Conservation (phyloP, 2,329 filamentous ascomycete genomes). For the Colletotrichum noveboracense region DNA sequence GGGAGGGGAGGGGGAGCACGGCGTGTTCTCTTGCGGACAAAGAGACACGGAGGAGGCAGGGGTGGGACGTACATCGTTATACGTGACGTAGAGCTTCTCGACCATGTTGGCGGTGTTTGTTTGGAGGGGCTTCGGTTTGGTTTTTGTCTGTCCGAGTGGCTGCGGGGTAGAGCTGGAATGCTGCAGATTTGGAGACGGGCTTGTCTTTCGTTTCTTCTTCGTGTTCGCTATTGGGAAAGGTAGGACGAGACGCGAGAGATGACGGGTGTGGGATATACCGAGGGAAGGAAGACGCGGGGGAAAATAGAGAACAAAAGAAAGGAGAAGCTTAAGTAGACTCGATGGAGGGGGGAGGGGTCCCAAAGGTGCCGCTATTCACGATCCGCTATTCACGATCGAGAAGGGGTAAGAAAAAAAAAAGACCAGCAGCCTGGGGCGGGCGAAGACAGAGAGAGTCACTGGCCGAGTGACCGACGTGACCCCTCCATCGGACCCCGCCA, state of each 20-base stretch:
- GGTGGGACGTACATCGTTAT: conserved; percentile 76
- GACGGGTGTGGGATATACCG: neutral
- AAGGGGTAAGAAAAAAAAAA: neutral
- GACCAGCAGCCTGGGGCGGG: neutral
- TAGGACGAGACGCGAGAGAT: neutral
- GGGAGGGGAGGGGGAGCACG: neutral
- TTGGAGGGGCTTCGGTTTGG: neutral
- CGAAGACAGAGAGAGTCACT: neutral
- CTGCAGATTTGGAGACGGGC: conserved; percentile 17
- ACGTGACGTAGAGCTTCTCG: conserved; percentile 88
- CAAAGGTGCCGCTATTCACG: conserved; percentile 19
- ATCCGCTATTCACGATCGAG: conserved; percentile 13
- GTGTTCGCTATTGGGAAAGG: neutral
- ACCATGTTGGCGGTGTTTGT: conserved; percentile 63
- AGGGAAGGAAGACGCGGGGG: neutral
- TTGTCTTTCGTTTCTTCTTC: neutral
- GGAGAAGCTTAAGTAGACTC: conserved; percentile 11
- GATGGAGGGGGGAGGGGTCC: neutral
- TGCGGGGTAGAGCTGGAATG: conserved; percentile 15
- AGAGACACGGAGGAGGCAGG: neutral
- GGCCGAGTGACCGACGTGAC: neutral
- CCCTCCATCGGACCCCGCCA: conserved; percentile 9
- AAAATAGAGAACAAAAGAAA: neutral
- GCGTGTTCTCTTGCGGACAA: neutral
- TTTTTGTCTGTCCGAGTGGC: neutral